Percentiles rank a stretch among this genome's conserved stretches.
Evolutionary conservation across 208 protist genomes (phyloP).

Genomic region (Leishmania turanica): DNA sequence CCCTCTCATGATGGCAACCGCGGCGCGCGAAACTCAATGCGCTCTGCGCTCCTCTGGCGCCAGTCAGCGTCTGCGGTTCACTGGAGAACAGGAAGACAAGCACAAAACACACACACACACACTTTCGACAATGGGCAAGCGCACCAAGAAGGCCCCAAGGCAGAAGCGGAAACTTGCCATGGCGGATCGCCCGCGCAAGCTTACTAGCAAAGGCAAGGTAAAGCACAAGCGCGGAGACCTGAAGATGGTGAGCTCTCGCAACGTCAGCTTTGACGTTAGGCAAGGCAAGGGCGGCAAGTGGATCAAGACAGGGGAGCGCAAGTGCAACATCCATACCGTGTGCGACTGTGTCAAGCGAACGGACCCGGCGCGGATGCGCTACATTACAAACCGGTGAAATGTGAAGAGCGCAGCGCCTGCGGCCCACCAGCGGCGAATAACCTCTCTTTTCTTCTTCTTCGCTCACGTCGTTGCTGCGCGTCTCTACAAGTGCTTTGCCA

Average conservation of each 20-base stretch:
- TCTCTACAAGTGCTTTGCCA: background rate
- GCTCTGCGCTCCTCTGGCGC: background rate
- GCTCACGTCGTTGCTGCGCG: background rate
- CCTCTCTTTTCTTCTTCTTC: background rate
- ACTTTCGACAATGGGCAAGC: conserved; percentile 74
- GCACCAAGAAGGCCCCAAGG: conserved; percentile 79
- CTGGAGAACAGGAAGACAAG: background rate
- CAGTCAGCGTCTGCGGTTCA: background rate
- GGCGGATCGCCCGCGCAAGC: conserved; percentile 74
- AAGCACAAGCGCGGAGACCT: conserved; percentile 86
- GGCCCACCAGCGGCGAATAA: too few species aligned
- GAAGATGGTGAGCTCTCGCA: conserved; percentile 70
- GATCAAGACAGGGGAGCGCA: conserved; percentile 77
- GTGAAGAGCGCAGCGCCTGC: background rate
- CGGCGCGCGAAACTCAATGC: background rate
- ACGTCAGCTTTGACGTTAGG: conserved; percentile 85
- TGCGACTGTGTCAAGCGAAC: conserved; percentile 90
- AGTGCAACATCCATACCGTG: conserved; percentile 91
- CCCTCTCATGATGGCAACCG: background rate
- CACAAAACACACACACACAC: background rate
- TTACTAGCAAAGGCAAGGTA: conserved; percentile 85
- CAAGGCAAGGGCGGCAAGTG: conserved; percentile 89
- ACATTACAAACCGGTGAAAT: conserved; percentile 84
- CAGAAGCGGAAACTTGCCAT: conserved; percentile 82
- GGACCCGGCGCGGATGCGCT: conserved; percentile 81